phyloP scores from a whole-genome alignment of 139 green algal species.

The Chlamydomonas sphaeroides region DNA sequence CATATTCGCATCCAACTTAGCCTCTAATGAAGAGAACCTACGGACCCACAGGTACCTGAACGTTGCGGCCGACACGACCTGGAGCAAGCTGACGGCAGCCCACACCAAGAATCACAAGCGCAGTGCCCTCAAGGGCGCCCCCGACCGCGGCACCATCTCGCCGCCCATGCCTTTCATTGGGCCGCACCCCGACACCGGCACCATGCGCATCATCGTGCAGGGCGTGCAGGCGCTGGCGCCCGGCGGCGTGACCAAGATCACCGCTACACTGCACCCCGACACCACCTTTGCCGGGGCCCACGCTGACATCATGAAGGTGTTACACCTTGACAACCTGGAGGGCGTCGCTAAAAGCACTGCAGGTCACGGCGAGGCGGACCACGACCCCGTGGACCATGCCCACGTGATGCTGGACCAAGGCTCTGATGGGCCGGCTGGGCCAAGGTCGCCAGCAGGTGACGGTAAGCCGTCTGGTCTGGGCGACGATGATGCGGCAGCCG shows the following conservation, averaged over 20 bases:
- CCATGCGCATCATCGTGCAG: conserved; percentile 35
- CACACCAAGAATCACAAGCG: background rate
- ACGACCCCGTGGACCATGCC: too few species aligned
- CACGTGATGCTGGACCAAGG: too few species aligned
- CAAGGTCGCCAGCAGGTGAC: background rate
- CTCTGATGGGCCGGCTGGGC: background rate
- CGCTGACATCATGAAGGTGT: conserved; percentile 9
- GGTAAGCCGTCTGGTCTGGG: background rate
- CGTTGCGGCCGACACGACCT: background rate
- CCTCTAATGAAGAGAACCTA: background rate
- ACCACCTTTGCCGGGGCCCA: conserved; percentile 22
- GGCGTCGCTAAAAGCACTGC: background rate
- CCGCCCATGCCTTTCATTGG: conserved; percentile 29
- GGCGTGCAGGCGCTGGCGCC: conserved; percentile 25
- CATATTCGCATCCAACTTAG: background rate
- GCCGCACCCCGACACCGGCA: conserved; percentile 44
- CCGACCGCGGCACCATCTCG: background rate
- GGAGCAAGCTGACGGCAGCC: background rate
- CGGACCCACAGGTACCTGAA: conserved; percentile 27
- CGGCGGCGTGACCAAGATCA: background rate
- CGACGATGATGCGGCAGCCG: background rate
- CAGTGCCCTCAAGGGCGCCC: conserved; percentile 10
- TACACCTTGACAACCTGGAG: conserved; percentile 7
- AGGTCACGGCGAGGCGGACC: too few species aligned
- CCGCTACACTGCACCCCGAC: conserved; percentile 19